Evolutionary conservation across 306 rosid species (phyloP).

Genomic region (Inga laurina): DNA sequence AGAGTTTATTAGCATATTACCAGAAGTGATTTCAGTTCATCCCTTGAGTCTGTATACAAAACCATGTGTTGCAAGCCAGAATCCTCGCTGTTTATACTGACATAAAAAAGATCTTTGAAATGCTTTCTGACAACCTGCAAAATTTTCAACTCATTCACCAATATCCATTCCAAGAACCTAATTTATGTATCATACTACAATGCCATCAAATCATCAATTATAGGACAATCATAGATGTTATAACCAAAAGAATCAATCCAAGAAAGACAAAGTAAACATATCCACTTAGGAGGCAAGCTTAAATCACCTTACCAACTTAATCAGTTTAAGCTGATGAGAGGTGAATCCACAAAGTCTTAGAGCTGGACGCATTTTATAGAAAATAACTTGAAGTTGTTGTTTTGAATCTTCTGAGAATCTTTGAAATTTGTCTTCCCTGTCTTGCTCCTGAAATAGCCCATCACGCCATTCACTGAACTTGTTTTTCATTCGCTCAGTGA

Average conservation of each 20-base stretch:
- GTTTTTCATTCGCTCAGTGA: slow-evolving; percentile 75
- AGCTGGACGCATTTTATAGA: slow-evolving; percentile 85
- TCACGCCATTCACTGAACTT: slow-evolving; percentile 77
- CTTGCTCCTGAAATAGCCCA: slow-evolving; percentile 57
- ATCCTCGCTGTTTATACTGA: slow-evolving; percentile 48
- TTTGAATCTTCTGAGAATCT: slow-evolving; percentile 51
- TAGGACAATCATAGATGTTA: slow-evolving; percentile 19
- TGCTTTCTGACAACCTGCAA: slow-evolving; percentile 76
- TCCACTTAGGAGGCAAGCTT: slow-evolving; percentile 22
- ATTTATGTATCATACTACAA: not conserved
- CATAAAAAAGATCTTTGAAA: slow-evolving; percentile 73
- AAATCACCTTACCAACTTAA: slow-evolving; percentile 66
- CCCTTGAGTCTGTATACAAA: slow-evolving; percentile 68
- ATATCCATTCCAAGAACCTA: slow-evolving; percentile 25
- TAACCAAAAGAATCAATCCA: slow-evolving; percentile 10
- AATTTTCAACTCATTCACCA: slow-evolving; percentile 35
- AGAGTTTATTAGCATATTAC: slow-evolving; percentile 39
- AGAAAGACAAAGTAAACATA: slow-evolving; percentile 23
- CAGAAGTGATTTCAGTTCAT: slow-evolving; percentile 70
- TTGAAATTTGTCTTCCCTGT: slow-evolving; percentile 46
- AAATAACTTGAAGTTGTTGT: slow-evolving; percentile 64
- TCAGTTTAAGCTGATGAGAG: slow-evolving; percentile 77
- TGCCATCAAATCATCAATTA: not conserved
- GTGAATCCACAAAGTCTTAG: slow-evolving; percentile 76
- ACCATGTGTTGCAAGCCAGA: slow-evolving; percentile 56